A percentile compares a stretch with the other conserved stretches of the same genome.
These are phyloP conservation scores for Colletotrichum lini DNA, from an alignment of 2,329 filamentous ascomycete genomes.

Conservation along the genomic window DNA sequence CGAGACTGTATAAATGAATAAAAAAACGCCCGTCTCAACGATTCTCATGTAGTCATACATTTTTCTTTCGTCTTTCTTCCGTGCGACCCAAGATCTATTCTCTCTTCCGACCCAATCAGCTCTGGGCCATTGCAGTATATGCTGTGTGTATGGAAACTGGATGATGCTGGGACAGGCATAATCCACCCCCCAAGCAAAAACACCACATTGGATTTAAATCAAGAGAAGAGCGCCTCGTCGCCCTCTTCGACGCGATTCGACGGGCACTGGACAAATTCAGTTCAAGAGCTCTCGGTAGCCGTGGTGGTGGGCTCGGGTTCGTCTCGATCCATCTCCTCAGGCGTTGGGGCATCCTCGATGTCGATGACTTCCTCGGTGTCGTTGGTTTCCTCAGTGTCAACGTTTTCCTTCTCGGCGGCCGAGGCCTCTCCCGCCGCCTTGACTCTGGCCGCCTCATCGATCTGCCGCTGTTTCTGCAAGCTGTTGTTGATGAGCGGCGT, in stretches of 20 bases:
- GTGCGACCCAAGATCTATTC: neutral
- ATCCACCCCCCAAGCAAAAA: neutral
- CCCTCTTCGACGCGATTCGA: neutral
- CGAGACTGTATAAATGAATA: neutral
- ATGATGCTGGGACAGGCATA: neutral
- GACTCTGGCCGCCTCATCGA: slow-evolving; percentile 52
- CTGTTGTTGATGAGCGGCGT: slow-evolving; percentile 84
- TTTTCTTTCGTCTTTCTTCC: neutral
- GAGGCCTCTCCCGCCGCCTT: slow-evolving; percentile 48
- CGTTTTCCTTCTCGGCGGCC: slow-evolving; percentile 43
- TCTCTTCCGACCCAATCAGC: neutral
- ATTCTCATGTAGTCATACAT: slow-evolving; percentile 20
- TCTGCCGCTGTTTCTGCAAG: slow-evolving; percentile 62
- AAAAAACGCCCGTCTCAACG: slow-evolving; percentile 9
- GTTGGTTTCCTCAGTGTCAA: no score
- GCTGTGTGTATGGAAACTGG: neutral
- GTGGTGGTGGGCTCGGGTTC: neutral
- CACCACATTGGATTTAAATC: no score
- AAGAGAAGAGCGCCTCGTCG: neutral
- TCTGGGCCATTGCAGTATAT: neutral
- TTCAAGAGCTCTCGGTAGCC: neutral
- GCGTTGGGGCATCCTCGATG: slow-evolving; percentile 56
- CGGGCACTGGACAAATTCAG: neutral
- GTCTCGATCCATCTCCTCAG: slow-evolving; percentile 47
- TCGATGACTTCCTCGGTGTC: slow-evolving; percentile 44